Evolutionary conservation across 1,284 basidiomycete species (phyloP).

Genomic region (Heterobasidion occidentale): DNA sequence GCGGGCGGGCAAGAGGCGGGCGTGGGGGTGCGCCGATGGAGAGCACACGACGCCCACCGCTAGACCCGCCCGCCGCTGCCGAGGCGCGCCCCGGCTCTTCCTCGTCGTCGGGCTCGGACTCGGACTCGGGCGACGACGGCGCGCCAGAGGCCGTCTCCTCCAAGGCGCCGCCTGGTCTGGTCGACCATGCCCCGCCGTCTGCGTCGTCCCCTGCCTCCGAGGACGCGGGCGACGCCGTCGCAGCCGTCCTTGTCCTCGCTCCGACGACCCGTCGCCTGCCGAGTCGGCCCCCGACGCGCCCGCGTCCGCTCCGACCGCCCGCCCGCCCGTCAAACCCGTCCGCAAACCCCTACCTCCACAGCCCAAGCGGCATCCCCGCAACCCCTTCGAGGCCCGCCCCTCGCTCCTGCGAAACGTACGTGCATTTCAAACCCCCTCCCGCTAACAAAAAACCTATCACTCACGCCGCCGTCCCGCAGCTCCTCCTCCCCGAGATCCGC

Average conservation of each 20-base stretch:
- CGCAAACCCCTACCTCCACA: conserved; percentile 31
- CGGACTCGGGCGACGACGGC: conserved; percentile 30
- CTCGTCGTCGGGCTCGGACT: conserved; percentile 10
- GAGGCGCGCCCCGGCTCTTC: conserved; percentile 1
- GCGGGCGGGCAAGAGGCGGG: conserved; percentile 27
- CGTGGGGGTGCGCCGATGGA: conserved; percentile 17
- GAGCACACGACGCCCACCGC: neutral
- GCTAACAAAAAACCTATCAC: too few relatives aligned
- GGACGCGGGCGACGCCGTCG: neutral
- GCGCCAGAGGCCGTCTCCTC: conserved; percentile 60
- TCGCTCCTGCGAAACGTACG: conserved; percentile 72
- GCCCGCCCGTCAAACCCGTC: conserved; percentile 2
- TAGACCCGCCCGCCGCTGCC: conserved; percentile 8
- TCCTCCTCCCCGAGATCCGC: conserved; percentile 85
- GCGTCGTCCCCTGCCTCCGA: neutral
- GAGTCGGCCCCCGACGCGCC: neutral
- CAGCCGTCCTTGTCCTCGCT: neutral
- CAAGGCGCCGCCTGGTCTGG: conserved; percentile 26
- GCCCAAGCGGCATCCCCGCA: conserved; percentile 47
- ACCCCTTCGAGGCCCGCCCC: conserved; percentile 62
- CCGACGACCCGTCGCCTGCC: neutral
- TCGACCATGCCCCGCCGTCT: neutral
- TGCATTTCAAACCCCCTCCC: too few relatives aligned
- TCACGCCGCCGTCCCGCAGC: conserved; percentile 33
- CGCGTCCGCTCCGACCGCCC: neutral